These are phyloP conservation scores for Asclepias syriaca DNA, from an alignment of 257 asterid species.

Conservation along the genomic window DNA sequence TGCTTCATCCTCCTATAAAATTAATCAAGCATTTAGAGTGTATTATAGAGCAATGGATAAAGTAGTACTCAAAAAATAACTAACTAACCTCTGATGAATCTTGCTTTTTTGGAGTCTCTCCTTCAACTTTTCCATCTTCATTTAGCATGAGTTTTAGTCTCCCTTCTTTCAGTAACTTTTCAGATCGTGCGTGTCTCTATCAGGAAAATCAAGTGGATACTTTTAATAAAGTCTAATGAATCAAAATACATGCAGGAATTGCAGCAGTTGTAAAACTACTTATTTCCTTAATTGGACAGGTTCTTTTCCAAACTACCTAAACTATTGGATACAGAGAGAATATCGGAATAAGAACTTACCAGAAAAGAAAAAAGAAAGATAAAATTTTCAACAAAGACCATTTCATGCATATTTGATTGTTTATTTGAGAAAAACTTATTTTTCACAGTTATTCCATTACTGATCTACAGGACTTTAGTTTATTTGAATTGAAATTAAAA, in stretches of 20 bases:
- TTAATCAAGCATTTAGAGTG: background rate
- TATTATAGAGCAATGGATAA: background rate
- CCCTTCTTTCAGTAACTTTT: constrained; percentile 70
- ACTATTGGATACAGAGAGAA: background rate
- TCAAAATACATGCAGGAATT: background rate
- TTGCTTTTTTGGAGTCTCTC: constrained; percentile 36
- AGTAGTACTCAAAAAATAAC: constrained; percentile 11
- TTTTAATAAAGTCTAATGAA: no score
- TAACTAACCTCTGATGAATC: constrained; percentile 38
- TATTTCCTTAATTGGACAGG: background rate
- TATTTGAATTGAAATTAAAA: background rate
- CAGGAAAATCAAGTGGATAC: background rate
- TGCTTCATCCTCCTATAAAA: background rate
- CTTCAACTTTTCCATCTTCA: constrained; percentile 51
- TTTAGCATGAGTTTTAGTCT: constrained; percentile 79
- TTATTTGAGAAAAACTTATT: background rate
- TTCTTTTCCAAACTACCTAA: background rate
- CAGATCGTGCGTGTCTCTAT: constrained; percentile 92
- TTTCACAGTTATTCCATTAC: background rate
- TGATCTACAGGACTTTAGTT: background rate
- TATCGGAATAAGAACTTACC: background rate
- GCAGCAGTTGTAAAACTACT: background rate
- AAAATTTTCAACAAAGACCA: background rate
- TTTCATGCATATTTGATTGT: background rate
- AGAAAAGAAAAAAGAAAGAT: background rate